phyloP scores from a whole-genome alignment of 257 asterid genomes.

The Capsicum rhomboideum region DNA sequence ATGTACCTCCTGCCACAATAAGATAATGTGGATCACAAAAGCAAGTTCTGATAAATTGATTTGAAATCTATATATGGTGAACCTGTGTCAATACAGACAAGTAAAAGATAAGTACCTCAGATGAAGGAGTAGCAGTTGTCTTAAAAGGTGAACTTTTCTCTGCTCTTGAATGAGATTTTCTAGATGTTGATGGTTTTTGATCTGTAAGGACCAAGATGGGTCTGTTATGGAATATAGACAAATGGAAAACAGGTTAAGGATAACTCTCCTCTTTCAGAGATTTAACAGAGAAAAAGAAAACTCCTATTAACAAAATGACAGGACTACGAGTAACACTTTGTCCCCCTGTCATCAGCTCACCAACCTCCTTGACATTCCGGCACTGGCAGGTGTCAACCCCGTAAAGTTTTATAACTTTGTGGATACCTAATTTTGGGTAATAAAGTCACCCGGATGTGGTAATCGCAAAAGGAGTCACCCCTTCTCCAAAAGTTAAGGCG shows the following conservation, averaged over 20 bases:
- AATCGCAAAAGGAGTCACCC: neutral
- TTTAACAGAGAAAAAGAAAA: neutral
- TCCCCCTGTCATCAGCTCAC: neutral
- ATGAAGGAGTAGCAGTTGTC: conserved; percentile 30
- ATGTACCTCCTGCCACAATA: conserved; percentile 12
- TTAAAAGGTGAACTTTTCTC: conserved; percentile 31
- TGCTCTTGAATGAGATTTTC: conserved; percentile 34
- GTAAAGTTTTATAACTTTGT: neutral
- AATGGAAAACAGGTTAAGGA: neutral
- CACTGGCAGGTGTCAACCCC: neutral
- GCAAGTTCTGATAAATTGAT: neutral
- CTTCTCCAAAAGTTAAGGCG: neutral
- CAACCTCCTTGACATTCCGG: neutral
- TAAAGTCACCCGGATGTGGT: neutral
- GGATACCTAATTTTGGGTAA: neutral
- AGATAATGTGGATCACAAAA: neutral
- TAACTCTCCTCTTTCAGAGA: neutral
- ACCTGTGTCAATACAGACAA: neutral
- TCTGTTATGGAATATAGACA: neutral
- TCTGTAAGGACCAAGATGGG: conserved; percentile 31
- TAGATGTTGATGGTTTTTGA: conserved; percentile 31
- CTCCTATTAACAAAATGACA: neutral
- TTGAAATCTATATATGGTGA: neutral
- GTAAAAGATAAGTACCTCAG: conserved; percentile 40
- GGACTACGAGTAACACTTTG: neutral